Base-by-base conservation (phyloP, 192 early-diverging fungal genomes). In the Rhizophagus clarus region DNA sequence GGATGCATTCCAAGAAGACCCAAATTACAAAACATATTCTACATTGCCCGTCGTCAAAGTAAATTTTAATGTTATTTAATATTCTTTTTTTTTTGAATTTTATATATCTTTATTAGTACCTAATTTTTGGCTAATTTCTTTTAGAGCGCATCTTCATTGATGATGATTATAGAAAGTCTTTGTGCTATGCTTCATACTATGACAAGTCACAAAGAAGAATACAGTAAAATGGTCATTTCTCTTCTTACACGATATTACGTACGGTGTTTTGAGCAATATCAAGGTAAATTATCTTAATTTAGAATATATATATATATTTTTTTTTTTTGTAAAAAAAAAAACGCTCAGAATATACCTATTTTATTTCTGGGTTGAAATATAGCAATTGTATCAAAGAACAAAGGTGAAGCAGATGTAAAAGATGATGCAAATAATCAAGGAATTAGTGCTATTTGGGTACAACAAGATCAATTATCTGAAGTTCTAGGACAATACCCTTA, bases 31-130 rank as follows among this genome's bases (percentile, higher is more conserved):
- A 82, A 90, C 77, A 62, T 88, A 67, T n/a, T 83, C 87, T n/a
- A 80, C 81, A n/a, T 88, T 89, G 40, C 93, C 93, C n/a, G 83
- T 95, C 70, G 75, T 91, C 37, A 93, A 93, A 83, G 93, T 94
- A 80, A n/a, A 32, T 62, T 22, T 61, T 61, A 10, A 28, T 51
- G 2, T 20, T 49, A 29, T 2, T 72, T 49, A 24, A 71, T 79
- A 2, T 62, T 76, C 20, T 3, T 70, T 42, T 5, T 56, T 3
- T 70, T 42, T 5, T 56, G 62, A 32, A 37, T 10, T 24, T 15
- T 31, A 32, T 67, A 10, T 11, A 26, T 62, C 37, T 60, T 22
- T 22, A 61, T 17, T 61, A 62, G 40, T 31, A 32, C 67, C n/a
- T 76, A 71, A 24, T 67, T 72, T 14, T 40, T 40, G 37, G 37